Base-by-base conservation (phyloP, 192 early-diverging fungal genomes). In the Coemansia interrupta region DNA sequence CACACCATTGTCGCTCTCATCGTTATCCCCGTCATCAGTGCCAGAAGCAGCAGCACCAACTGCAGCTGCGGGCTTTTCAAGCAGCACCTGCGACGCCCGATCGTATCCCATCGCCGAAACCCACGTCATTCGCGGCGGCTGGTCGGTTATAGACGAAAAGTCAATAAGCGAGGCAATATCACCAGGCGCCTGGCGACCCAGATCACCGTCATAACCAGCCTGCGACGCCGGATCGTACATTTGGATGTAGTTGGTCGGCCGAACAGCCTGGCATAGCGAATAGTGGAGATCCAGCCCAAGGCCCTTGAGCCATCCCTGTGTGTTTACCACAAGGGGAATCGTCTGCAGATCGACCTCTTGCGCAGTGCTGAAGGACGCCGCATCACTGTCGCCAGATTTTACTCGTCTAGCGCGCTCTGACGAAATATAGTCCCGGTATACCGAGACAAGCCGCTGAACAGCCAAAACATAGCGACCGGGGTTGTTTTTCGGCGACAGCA, bases 281-380 rank as follows among this genome's bases (percentile, higher is more conserved):
- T 90, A 59, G 24, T 94, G 79, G 17, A 98, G 65, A 63, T 93
- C 89, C 50, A 93, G 86, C 10, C 95, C 95, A 63, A 93, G 82
- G 5, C 86, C 94, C 66, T 87, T 92, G 32, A 90, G 77, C 93
- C 94, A 98, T 0, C 96, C 96, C 58, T 93, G 88, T 2, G 93
- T 97, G 70, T 98, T 98, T 36, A 98, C 84, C 9, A 98, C 84
- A n/a, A 98, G 70, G 4, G 96, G 94, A 29, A 93, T 64, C 26
- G 60, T 56, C 8, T 64, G 68, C 10, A 52, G 36, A 20, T 73
- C 64, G 9, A 78, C 65, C 40, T 76, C 42, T 30, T 26, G 23
- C 15, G 24, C 2, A 7, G 32, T 36, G 32, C 32, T 36, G 10
- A 36, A 36, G 9, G 5, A 0, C 26, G 13, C 24, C 2, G 66